A percentile compares a stretch with the other conserved stretches of the same genome.
These are phyloP conservation scores for Yamagishiella unicocca DNA, from an alignment of 139 green algal species.

Conservation along the genomic window DNA sequence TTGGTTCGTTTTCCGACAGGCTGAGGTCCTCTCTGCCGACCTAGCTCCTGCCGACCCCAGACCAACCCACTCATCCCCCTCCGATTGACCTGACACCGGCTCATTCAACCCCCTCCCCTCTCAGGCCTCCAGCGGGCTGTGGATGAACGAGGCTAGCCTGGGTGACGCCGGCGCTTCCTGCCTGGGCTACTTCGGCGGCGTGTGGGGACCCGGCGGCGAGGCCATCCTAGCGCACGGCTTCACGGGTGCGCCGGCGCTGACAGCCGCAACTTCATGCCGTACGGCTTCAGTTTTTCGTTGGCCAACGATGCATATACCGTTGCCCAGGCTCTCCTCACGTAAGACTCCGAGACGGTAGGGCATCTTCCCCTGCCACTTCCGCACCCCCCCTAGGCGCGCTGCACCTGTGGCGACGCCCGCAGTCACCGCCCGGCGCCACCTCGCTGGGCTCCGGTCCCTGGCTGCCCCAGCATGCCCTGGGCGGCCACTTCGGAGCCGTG, in stretches of 20 bases:
- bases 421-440: background rate
- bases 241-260: conserved; percentile 64
- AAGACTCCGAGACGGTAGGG: too few relatives aligned
- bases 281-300: background rate
- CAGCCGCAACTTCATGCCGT: too few relatives aligned
- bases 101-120: background rate
- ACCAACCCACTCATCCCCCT: background rate
- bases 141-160: conserved; percentile 87
- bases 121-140: conserved; percentile 74
- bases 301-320: too few relatives aligned
- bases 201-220: conserved; percentile 70
- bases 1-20: too few relatives aligned
- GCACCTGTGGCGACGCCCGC: conserved; percentile 84
- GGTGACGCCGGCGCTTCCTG: conserved; percentile 87
- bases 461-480: conserved; percentile 78
- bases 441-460: conserved; percentile 55
- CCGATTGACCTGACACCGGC: too few relatives aligned
- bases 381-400: conserved; percentile 76
- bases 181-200: conserved; percentile 85
- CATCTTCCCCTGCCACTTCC: too few relatives aligned
- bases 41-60: too few relatives aligned
- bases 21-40: too few relatives aligned
- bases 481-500: conserved; percentile 88
- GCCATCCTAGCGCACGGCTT: conserved; percentile 90
- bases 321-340: too few relatives aligned